A percentile compares a stretch with the other conserved stretches of the same genome.
Conservation (phyloP, 2,329 filamentous ascomycete genomes). For the Helicocarpus griseus region DNA sequence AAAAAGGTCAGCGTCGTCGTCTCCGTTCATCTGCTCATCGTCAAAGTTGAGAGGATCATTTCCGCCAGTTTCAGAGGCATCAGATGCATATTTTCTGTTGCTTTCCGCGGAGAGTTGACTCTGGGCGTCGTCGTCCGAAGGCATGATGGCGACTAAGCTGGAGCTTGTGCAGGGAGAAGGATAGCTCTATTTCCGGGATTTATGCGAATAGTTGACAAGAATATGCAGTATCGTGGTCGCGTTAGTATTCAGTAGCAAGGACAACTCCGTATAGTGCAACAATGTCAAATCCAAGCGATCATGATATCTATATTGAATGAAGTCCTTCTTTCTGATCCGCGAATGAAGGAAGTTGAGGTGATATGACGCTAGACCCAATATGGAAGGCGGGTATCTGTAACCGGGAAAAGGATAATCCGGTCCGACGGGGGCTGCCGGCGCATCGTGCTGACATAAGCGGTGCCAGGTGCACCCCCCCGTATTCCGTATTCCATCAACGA, state of each 20-base stretch:
- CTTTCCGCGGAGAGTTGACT: conserved; percentile 1
- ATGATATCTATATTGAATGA: no score
- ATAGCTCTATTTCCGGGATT: not conserved
- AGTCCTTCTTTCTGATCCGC: not conserved
- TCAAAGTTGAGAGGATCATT: conserved; percentile 16
- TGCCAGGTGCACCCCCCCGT: not conserved
- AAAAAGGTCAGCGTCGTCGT: conserved; percentile 36
- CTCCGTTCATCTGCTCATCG: conserved; percentile 24
- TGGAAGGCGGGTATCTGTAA: not conserved
- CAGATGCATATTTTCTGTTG: conserved; percentile 4
- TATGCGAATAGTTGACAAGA: not conserved
- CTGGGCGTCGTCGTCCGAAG: conserved; percentile 7
- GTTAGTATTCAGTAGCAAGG: not conserved
- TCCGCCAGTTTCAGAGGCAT: conserved; percentile 4
- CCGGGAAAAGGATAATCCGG: not conserved
- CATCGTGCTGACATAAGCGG: not conserved
- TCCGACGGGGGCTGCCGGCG: not conserved
- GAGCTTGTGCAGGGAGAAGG: not conserved
- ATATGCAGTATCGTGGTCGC: not conserved
- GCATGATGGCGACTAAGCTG: conserved; percentile 4
- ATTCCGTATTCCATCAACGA: not conserved
- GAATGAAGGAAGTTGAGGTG: not conserved
- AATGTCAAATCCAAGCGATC: not conserved
- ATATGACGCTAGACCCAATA: not conserved
- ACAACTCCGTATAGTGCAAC: not conserved